Conservation (phyloP, 2,329 filamentous ascomycete genomes). For the Biscogniauxia sp. region DNA sequence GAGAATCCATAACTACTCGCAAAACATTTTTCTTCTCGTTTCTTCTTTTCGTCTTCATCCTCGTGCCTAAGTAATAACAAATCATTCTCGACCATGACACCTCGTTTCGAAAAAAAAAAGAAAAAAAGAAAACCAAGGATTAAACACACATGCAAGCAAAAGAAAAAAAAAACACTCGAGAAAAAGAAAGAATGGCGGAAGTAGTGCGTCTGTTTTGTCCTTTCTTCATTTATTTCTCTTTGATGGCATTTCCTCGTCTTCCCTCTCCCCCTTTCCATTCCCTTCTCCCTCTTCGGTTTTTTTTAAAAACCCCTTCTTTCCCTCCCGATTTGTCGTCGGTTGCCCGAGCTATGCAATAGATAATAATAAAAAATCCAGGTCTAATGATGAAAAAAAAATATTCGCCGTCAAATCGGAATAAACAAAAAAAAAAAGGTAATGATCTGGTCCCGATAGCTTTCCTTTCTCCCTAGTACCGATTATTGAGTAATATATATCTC, state of each 20-base stretch:
- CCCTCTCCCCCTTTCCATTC: not conserved
- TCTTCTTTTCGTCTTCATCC: not conserved
- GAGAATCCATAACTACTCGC: not conserved
- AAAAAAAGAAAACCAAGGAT: no score
- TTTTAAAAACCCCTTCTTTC: not conserved
- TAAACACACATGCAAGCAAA: not conserved
- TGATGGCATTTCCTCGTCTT: not conserved
- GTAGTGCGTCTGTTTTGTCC: not conserved
- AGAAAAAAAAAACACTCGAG: not conserved
- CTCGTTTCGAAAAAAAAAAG: not conserved
- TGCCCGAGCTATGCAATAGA: conserved; percentile 28
- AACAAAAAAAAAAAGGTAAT: conserved; percentile 1
- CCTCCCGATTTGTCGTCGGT: conserved; percentile 20
- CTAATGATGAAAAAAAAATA: conserved; percentile 8
- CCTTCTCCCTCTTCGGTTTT: not conserved
- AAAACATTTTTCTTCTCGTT: not conserved
- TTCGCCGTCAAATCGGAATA: not conserved
- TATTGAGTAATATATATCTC: not conserved
- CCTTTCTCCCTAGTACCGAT: not conserved
- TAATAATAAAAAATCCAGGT: conserved; percentile 9
- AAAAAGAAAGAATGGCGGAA: not conserved
- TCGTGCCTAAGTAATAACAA: not conserved
- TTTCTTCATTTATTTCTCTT: not conserved
- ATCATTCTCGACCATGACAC: not conserved
- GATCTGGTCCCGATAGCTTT: not conserved